Evolutionary conservation across 1,284 basidiomycete genomes (phyloP), one percentile per base, ranked within the genome.

Genomic region (Wallemia ichthyophaga): DNA sequence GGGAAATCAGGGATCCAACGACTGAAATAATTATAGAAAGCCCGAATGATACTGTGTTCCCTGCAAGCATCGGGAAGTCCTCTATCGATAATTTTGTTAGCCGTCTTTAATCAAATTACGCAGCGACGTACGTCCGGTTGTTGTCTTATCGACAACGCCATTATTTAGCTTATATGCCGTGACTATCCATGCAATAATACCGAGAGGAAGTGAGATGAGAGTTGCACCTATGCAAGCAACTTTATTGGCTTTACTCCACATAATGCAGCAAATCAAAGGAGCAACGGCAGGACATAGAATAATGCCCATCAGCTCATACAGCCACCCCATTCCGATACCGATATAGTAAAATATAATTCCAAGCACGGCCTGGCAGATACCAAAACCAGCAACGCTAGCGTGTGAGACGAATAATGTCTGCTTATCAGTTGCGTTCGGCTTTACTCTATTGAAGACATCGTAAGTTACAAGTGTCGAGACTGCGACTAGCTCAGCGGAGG

Each of bases 311-410:
- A 68, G 66, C 55, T 68, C 81, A 66, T 85, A 85, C 59, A 85
- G 77, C 82, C 82, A 87, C 17, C 84, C 85, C 83, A 87, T 84
- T 3, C 79, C 82, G 60, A 95, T 79, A 2, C 86, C 85, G 62
- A 87, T 85, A 66, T 85, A 86, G 71, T 76, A 81, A 74, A 91
- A 94, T 61, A 88, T 83, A 27, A 83, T 71, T 0, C 86, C 89
- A 1, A 85, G 80, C 15, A 85, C 64, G 27, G 81, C 85, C 78
- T 87, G 86, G 57, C 83, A 73, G 32, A 89, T 61, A 0, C 82
- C 82, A 68, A 83, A 91, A 31, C 78, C 69, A 0, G 72, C 77
- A 31, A 85, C 76, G 82, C 71, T 73, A 25, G 65, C 64, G 62
- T 75, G 74, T 21, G 75, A 77, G 48, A 76, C 71, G 60, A 70